Evolutionary conservation across 768 basidiomycete genomes (phyloP).

Genomic region (Russula ochroleuca): DNA sequence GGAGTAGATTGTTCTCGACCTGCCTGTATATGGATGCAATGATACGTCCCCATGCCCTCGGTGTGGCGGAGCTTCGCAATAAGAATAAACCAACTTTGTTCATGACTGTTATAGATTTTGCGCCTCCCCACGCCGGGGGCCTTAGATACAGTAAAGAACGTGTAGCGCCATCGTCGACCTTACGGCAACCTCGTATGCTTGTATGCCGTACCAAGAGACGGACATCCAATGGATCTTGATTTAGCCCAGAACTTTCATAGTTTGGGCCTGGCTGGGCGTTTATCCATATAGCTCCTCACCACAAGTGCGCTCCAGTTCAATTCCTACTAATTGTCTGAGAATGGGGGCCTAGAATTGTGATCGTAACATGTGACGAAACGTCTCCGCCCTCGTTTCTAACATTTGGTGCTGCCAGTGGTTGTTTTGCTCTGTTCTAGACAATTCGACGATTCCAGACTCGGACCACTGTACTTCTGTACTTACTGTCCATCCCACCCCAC

Average conservation of each 20-base stretch:
- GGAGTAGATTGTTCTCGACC: not conserved
- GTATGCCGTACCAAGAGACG: not conserved
- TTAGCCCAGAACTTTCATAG: not conserved
- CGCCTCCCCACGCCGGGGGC: not conserved
- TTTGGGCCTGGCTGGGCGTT: not conserved
- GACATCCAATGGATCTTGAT: slow-evolving; percentile 5
- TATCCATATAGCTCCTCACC: not conserved
- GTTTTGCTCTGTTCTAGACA: not conserved
- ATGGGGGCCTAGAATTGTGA: slow-evolving; percentile 3
- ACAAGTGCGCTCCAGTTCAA: not conserved
- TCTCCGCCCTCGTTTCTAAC: too few relatives aligned
- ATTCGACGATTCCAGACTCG: not conserved
- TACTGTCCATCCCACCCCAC: not conserved
- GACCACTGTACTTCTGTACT: not conserved
- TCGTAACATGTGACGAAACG: slow-evolving; percentile 3
- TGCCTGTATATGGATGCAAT: not conserved
- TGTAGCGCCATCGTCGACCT: not conserved
- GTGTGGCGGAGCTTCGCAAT: not conserved
- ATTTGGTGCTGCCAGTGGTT: not conserved
- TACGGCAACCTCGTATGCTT: not conserved
- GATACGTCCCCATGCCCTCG: not conserved
- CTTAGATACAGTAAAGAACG: not conserved
- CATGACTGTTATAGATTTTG: not conserved
- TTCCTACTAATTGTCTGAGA: not conserved
- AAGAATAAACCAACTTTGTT: not conserved